These are phyloP conservation scores for Prototheca wickerhamii DNA, from an alignment of 163 green algal genomes.

Conservation along the genomic window DNA sequence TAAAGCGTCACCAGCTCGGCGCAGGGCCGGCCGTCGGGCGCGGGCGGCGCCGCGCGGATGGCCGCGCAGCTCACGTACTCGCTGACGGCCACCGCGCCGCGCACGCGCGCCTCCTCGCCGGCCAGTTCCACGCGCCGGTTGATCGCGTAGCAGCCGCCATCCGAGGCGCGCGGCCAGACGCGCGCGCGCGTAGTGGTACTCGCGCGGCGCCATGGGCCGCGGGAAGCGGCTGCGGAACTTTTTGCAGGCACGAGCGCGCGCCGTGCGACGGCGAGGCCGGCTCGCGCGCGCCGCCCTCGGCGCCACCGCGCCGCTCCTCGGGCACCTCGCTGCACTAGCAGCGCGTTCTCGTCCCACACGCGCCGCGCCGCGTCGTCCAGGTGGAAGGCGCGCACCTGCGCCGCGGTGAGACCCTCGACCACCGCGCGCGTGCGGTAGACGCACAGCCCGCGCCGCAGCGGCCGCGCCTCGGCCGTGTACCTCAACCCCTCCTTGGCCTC, in stretches of 20 bases:
- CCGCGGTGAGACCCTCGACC: slow-evolving; percentile 32
- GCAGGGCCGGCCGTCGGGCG: slow-evolving; percentile 22
- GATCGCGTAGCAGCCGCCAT: slow-evolving; percentile 58
- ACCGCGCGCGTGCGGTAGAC: slow-evolving; percentile 41
- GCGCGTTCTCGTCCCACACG: slow-evolving; percentile 35
- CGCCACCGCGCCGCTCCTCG: background rate
- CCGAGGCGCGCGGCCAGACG: slow-evolving; percentile 48
- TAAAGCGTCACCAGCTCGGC: slow-evolving; percentile 56
- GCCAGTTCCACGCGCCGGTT: slow-evolving; percentile 24
- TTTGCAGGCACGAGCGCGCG: slow-evolving; percentile 21
- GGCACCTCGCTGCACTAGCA: background rate
- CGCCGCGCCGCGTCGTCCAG: slow-evolving; percentile 39
- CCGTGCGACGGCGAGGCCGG: background rate
- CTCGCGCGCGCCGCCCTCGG: background rate
- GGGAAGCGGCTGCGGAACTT: slow-evolving; percentile 24
- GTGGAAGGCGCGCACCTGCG: slow-evolving; percentile 50
- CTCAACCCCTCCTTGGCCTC: slow-evolving; percentile 26
- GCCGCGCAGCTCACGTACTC: slow-evolving; percentile 16
- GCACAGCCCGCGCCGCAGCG: slow-evolving; percentile 52
- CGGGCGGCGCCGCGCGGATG: slow-evolving; percentile 12
- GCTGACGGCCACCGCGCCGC: slow-evolving; percentile 11
- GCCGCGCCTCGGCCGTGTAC: slow-evolving; percentile 46
- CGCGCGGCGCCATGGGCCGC: slow-evolving; percentile 29
- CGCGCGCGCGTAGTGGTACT: slow-evolving; percentile 67
- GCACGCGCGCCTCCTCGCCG: background rate